Conservation (phyloP, 2,329 filamentous ascomycete species). For the Apiospora aurea region DNA sequence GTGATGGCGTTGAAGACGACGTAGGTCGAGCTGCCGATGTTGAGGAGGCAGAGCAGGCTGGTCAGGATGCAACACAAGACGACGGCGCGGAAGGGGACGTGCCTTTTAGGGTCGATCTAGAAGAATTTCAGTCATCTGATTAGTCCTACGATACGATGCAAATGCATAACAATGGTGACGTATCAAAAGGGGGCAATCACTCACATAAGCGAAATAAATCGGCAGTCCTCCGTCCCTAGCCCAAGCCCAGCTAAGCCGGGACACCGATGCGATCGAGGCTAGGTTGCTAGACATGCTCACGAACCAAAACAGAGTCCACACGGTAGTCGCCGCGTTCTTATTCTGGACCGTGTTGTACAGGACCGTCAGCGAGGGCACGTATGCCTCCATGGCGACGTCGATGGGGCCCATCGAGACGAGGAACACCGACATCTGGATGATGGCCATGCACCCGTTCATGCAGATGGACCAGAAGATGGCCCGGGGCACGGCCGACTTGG, state of each 20-base stretch:
- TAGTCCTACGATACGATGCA: not conserved
- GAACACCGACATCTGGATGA: slow-evolving; percentile 48
- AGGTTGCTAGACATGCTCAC: slow-evolving; percentile 49
- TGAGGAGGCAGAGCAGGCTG: slow-evolving; percentile 45
- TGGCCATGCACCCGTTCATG: slow-evolving; percentile 51
- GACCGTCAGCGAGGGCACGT: slow-evolving; percentile 42
- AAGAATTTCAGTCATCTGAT: not conserved
- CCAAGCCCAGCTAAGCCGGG: slow-evolving; percentile 57
- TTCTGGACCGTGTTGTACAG: slow-evolving; percentile 51
- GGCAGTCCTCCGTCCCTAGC: slow-evolving; percentile 53
- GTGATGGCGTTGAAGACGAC: slow-evolving; percentile 48
- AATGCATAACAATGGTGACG: not conserved
- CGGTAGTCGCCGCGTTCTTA: slow-evolving; percentile 46
- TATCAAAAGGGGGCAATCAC: not conserved
- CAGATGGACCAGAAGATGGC: slow-evolving; percentile 52
- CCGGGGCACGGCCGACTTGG: slow-evolving; percentile 53
- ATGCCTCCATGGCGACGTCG: slow-evolving; percentile 39
- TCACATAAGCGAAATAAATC: slow-evolving; percentile 14
- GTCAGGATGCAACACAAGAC: slow-evolving; percentile 42
- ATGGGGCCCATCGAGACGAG: slow-evolving; percentile 52
- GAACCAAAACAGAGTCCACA: slow-evolving; percentile 47
- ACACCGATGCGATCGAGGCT: slow-evolving; percentile 53
- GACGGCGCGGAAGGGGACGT: slow-evolving; percentile 47
- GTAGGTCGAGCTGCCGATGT: slow-evolving; percentile 45
- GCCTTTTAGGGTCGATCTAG: slow-evolving; percentile 31